Conservation (phyloP, 257 asterid species). For the Fraxinus pennsylvanica region DNA sequence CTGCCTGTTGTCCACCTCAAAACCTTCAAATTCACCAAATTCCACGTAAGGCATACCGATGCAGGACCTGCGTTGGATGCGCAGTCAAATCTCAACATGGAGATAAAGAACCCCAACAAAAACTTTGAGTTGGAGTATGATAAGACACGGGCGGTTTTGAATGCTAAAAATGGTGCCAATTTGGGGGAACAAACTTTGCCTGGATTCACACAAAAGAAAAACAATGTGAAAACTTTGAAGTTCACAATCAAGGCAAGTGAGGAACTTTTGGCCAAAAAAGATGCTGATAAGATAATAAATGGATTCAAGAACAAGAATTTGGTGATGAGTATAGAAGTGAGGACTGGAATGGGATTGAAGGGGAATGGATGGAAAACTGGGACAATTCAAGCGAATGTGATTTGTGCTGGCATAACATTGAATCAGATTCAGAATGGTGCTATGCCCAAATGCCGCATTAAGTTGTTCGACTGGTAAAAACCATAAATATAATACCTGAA, state of each 20-base stretch:
- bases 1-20: conserved; percentile 42
- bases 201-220: conserved; percentile 34
- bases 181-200: conserved; percentile 33
- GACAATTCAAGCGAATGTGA: conserved; percentile 26
- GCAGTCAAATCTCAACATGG: conserved; percentile 19
- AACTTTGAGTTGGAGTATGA: conserved; percentile 38
- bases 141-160: conserved; percentile 22
- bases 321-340: conserved; percentile 30
- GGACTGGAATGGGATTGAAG: conserved; percentile 32
- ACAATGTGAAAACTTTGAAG: conserved; percentile 30
- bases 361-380: conserved; percentile 29
- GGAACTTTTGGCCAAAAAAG: conserved; percentile 15
- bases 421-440: conserved; percentile 27
- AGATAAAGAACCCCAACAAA: conserved; percentile 41
- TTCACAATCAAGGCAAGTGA: conserved; percentile 3
- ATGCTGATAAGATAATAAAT: conserved; percentile 26
- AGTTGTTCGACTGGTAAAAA: conserved; percentile 35
- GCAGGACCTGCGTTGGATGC: conserved; percentile 39
- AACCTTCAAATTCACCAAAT: conserved; percentile 34
- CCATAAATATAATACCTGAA: not conserved
- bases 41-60: conserved; percentile 21
- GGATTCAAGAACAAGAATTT: conserved; percentile 36
- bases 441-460: conserved; percentile 32
- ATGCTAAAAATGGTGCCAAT: conserved; percentile 11
- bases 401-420: conserved; percentile 31